Conservation (phyloP, 2,329 filamentous ascomycete genomes). For the Fusarium verticillioides region DNA sequence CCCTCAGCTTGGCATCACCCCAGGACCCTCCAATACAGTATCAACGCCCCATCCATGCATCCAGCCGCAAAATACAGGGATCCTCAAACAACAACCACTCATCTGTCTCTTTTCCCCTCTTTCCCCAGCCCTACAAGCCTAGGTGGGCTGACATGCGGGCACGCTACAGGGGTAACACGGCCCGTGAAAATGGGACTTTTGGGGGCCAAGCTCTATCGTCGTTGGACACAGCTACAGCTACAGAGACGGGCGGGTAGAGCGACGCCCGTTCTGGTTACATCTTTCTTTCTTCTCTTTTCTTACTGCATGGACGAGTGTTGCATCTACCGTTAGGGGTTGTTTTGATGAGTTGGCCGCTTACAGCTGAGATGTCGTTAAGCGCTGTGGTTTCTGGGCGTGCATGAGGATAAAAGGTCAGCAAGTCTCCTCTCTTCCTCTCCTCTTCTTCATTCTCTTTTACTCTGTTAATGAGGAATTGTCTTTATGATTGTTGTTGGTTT, state of each 20-base stretch:
- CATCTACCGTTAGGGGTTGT: neutral
- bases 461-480: rapidly evolving
- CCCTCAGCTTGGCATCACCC: neutral
- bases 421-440: neutral
- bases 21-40: slow-evolving; percentile 7
- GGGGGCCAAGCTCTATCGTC: slow-evolving; percentile 16
- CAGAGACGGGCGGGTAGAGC: neutral
- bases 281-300: neutral
- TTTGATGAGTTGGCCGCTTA: slow-evolving; percentile 27
- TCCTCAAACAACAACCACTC: slow-evolving; percentile 15
- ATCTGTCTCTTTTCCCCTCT: neutral
- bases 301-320: neutral
- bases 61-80: slow-evolving; percentile 16
- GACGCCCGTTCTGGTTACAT: slow-evolving; percentile 9
- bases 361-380: slow-evolving; percentile 1
- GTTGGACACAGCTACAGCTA: neutral
- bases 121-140: slow-evolving; percentile 30
- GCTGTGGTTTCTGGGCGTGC: neutral
- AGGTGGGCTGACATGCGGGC: slow-evolving; percentile 22
- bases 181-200: slow-evolving; percentile 10
- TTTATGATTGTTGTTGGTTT: neutral
- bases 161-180: neutral
- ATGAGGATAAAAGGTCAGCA: slow-evolving; percentile 20
- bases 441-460: neutral
- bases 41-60: slow-evolving; percentile 7